Base-by-base conservation (phyloP, 345 rosid genomes). In the Euphorbia peplus region DNA sequence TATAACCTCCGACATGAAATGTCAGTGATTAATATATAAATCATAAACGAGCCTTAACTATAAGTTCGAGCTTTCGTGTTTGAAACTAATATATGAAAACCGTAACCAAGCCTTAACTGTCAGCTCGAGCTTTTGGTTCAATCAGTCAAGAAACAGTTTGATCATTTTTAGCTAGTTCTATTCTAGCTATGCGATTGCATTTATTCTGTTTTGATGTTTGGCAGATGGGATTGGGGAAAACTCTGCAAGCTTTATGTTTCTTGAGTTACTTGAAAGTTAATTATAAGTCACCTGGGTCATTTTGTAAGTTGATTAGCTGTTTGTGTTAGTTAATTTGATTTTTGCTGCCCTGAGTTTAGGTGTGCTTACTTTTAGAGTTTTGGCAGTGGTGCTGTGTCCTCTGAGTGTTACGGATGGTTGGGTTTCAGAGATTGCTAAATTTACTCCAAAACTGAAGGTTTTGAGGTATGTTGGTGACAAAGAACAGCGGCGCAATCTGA, bases 221-320 rank as follows among this genome's bases (percentile, higher is more conserved):
- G 11, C 87, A 92, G 98, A 92, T 92, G 98, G 96, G 98, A 58
- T 67, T 92, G 63, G 98, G 96, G 57, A 90, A 92, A 81, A 88
- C 98, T 71, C 82, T 92, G 63, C 98, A 90, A 75, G 98, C 98
- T 28, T 81, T 88, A 65, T 80, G 92, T 42, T 79, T 92, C 64
- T 35, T 92, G 77, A 84, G 92, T 82, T 92, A 90, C 72, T 76
- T 92, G 87, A 92, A 88, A 74, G 76, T 80, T 75, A 74, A 73
- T 53, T 82, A 64, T 70, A 61, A 69, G 67, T 78, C 81, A 56
- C 64, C 69, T 13, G 95, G 96, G 24, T 92, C 92, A 61, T 90
- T 87, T 79, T 71, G 96, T 90, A 78, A 87, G 96, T 85, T 60
- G 47, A 60, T 52, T 64, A 57, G 58, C 35, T 74, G 53, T 67